phyloP scores from a whole-genome alignment of 1,284 basidiomycete genomes.

The Termitomyces sp. region DNA sequence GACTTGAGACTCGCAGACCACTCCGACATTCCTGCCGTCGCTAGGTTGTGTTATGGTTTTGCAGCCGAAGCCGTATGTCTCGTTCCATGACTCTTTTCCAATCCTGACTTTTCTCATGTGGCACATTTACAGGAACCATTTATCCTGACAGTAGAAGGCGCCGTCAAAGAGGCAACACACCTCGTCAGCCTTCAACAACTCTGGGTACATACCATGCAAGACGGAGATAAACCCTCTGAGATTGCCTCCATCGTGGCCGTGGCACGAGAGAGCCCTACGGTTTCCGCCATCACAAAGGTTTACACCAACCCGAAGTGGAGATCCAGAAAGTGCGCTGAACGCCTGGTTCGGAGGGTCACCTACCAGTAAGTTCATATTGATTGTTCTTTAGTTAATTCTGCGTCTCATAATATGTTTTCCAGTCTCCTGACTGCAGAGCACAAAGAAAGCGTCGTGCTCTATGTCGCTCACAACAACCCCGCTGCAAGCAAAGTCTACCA shows the following conservation, averaged over 20 bases:
- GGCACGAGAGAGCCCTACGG: constrained; percentile 7
- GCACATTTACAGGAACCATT: constrained; percentile 8
- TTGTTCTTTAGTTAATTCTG: background rate
- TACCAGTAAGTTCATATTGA: constrained; percentile 5
- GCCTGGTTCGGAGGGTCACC: constrained; percentile 13
- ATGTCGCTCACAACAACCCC: constrained; percentile 14
- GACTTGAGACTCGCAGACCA: constrained; percentile 7
- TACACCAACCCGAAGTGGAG: constrained; percentile 15
- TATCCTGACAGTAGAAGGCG: constrained; percentile 7
- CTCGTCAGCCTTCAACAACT: constrained; percentile 7
- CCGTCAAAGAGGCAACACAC: constrained; percentile 7
- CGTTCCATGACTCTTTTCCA: too few relatives aligned
- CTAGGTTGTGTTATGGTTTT: constrained; percentile 13
- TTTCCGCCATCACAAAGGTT: constrained; percentile 15
- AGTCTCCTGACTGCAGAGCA: constrained; percentile 4
- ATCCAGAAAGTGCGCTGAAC: constrained; percentile 12
- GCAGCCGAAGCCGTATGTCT: constrained; percentile 11
- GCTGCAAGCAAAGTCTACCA: constrained; percentile 15
- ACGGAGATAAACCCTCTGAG: background rate
- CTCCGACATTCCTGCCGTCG: constrained; percentile 3
- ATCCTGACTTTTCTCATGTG: background rate
- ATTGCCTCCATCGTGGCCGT: constrained; percentile 15
- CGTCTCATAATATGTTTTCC: background rate
- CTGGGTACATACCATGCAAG: constrained; percentile 14
- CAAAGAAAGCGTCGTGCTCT: constrained; percentile 15